Conservation (phyloP, 164 flowering plant species). For the Vitis riparia region DNA sequence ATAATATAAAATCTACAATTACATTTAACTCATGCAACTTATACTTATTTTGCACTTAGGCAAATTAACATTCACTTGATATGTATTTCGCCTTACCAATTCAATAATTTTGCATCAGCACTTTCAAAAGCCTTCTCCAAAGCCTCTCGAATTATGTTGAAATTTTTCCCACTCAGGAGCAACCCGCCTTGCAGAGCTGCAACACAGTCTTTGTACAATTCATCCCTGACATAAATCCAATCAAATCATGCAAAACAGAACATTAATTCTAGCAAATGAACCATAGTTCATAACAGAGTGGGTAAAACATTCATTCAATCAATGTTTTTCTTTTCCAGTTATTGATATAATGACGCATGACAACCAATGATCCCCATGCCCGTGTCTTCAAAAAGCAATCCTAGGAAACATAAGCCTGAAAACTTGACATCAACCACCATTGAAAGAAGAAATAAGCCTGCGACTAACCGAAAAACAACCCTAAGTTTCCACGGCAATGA, state of each 20-base stretch:
- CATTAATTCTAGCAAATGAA: not conserved
- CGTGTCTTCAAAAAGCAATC: too few relatives aligned
- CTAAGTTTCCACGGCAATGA: too few relatives aligned
- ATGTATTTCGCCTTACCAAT: constrained; percentile 44
- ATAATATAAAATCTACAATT: constrained; percentile 17
- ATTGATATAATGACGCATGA: too few relatives aligned
- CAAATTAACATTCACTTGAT: not conserved
- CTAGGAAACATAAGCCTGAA: too few relatives aligned
- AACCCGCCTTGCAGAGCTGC: constrained; percentile 67
- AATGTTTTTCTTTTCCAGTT: too few relatives aligned
- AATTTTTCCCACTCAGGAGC: constrained; percentile 55
- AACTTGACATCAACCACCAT: too few relatives aligned
- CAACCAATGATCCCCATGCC: too few relatives aligned
- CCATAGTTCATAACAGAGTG: not conserved
- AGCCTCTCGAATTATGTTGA: constrained; percentile 49
- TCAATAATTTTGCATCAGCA: constrained; percentile 66
- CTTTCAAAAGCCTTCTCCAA: constrained; percentile 64
- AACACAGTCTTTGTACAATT: constrained; percentile 83
- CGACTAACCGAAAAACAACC: too few relatives aligned
- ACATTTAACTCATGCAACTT: not conserved
- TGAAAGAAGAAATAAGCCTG: too few relatives aligned
- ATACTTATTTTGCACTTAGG: not conserved
- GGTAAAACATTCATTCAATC: too few relatives aligned
- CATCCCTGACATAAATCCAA: constrained; percentile 53
- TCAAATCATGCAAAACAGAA: constrained; percentile 6